phyloP scores from a whole-genome alignment of 1,139 yeast species.

The Hyphopichia wangnamkhiaoensis region DNA sequence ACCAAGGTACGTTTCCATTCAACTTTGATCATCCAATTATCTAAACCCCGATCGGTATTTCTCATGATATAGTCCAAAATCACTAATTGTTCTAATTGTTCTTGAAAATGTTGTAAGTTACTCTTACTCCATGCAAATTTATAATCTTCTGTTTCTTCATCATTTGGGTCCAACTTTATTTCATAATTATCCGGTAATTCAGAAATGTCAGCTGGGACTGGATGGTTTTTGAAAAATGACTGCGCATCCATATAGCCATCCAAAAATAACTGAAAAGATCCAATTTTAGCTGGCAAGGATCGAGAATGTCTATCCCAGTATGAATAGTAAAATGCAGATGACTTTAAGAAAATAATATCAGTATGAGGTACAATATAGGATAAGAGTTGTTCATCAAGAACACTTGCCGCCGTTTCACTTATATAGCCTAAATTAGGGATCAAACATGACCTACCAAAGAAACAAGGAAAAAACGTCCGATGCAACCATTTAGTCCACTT shows the following conservation, averaged over 20 bases:
- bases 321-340: conserved; percentile 57
- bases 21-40: conserved; percentile 75
- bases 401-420: conserved; percentile 72
- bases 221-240: conserved; percentile 55
- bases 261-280: conserved; percentile 68
- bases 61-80: conserved; percentile 72
- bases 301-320: conserved; percentile 45
- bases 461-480: conserved; percentile 73
- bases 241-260: conserved; percentile 63
- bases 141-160: conserved; percentile 10
- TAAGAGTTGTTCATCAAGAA: conserved; percentile 59
- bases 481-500: conserved; percentile 84
- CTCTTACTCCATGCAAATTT: conserved; percentile 57
- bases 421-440: conserved; percentile 75
- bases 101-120: conserved; percentile 52
- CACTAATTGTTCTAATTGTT: conserved; percentile 68
- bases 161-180: conserved; percentile 16
- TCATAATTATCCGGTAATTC: conserved; percentile 22
- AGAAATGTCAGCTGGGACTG: conserved; percentile 47
- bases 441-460: conserved; percentile 71
- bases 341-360: conserved; percentile 54
- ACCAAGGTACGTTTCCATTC: conserved; percentile 41
- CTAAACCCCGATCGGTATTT: conserved; percentile 74
- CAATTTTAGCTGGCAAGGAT: conserved; percentile 50
- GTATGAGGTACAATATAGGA: conserved; percentile 68